A percentile compares a stretch with the other conserved stretches of the same genome.
phyloP scores from a whole-genome alignment of 805 yeast genomes.

The Candida berthetii region DNA sequence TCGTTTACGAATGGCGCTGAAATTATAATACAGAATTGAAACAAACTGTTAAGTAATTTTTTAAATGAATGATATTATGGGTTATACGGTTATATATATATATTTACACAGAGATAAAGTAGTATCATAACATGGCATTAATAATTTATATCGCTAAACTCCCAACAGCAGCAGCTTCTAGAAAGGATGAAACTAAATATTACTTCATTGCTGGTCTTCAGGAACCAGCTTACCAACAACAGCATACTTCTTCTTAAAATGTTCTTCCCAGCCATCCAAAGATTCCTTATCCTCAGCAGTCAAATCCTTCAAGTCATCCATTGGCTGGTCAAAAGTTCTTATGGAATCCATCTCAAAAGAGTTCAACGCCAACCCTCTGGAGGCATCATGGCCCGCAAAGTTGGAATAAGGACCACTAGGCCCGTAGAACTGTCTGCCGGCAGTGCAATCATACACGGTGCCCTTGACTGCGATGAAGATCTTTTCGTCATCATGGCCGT shows the following conservation, averaged over 20 bases:
- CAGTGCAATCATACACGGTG: conserved; percentile 75
- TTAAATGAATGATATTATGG: too few relatives aligned
- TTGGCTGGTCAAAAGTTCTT: conserved; percentile 66
- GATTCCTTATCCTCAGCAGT: conserved; percentile 54
- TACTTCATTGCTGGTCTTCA: not conserved
- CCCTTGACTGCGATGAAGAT: conserved; percentile 88
- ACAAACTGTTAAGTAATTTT: too few relatives aligned
- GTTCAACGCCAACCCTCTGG: conserved; percentile 84
- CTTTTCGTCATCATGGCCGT: conserved; percentile 74
- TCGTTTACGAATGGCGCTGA: conserved; percentile 25
- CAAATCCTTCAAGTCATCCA: conserved; percentile 66
- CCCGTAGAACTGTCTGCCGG: conserved; percentile 83
- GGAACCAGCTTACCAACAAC: conserved; percentile 63
- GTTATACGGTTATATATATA: too few relatives aligned
- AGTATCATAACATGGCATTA: too few relatives aligned
- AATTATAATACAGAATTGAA: too few relatives aligned
- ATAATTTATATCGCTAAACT: too few relatives aligned
- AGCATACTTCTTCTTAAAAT: conserved; percentile 77
- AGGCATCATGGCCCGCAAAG: conserved; percentile 95
- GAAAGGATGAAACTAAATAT: too few relatives aligned
- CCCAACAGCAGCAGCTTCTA: too few relatives aligned
- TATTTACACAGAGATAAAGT: too few relatives aligned
- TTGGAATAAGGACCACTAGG: conserved; percentile 94
- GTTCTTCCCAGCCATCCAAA: conserved; percentile 79
- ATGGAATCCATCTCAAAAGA: conserved; percentile 70